Evolutionary conservation across 2,329 filamentous ascomycete genomes (phyloP).

Genomic region (Fusarium siculi): DNA sequence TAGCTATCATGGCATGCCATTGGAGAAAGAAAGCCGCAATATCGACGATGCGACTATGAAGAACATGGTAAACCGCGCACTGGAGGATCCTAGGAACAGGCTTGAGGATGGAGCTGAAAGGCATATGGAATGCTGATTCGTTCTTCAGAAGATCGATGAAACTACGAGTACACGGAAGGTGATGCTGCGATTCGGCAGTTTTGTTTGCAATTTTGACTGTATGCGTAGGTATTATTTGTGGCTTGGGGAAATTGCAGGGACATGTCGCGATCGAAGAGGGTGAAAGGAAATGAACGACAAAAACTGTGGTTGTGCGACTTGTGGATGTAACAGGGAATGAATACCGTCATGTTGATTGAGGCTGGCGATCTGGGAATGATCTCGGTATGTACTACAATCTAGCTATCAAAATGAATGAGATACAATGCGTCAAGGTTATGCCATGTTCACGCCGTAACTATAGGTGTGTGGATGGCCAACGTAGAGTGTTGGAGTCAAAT

Average conservation of each 20-base stretch:
- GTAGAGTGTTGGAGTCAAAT: too few species aligned
- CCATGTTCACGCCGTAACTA: neutral
- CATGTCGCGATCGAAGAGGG: too few species aligned
- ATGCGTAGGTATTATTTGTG: too few species aligned
- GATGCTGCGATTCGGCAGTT: too few species aligned
- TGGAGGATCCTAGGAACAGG: neutral
- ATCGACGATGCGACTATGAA: fast-evolving
- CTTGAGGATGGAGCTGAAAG: too few species aligned
- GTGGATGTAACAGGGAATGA: fast-evolving
- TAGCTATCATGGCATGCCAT: neutral
- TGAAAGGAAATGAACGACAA: neutral
- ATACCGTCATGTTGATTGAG: fast-evolving
- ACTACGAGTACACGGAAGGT: too few species aligned
- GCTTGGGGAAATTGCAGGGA: too few species aligned
- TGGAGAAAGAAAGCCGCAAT: neutral
- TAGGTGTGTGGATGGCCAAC: too few species aligned
- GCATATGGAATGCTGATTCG: too few species aligned
- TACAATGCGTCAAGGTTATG: fast-evolving
- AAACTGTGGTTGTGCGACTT: neutral
- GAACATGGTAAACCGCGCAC: fast-evolving
- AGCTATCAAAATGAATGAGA: fast-evolving
- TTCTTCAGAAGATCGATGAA: too few species aligned
- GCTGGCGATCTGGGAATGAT: neutral
- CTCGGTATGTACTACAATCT: neutral
- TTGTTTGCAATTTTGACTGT: too few species aligned